A percentile compares a stretch with the other conserved stretches of the same genome.
These are phyloP conservation scores for Posidonia australis DNA, from an alignment of 106 monocot genomes.

Conservation along the genomic window DNA sequence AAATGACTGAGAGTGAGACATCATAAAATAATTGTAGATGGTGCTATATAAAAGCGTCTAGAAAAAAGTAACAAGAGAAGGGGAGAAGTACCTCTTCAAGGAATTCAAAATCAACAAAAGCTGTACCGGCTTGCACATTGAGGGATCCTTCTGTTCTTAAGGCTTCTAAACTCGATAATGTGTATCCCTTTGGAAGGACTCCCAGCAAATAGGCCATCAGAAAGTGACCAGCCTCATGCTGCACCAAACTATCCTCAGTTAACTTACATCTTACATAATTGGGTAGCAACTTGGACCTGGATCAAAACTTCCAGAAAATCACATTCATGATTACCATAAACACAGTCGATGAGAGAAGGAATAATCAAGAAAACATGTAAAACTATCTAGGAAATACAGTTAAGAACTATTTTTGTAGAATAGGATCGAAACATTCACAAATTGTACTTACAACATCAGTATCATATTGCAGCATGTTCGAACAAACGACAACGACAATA, in stretches of 20 bases:
- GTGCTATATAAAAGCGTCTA: background rate
- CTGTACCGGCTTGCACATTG: constrained; percentile 93
- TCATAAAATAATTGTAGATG: background rate
- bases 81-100: constrained; percentile 48
- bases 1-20: background rate
- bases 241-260: constrained; percentile 4
- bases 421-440: no score
- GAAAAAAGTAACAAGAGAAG: background rate
- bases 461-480: no score
- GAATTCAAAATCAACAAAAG: constrained; percentile 94
- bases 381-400: no score
- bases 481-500: no score
- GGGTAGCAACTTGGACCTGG: background rate
- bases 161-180: constrained; percentile 70
- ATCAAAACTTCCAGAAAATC: constrained; percentile 3
- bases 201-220: constrained; percentile 90
- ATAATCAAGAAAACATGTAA: no score
- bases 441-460: no score
- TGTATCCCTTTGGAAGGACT: constrained; percentile 69
- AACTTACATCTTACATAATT: background rate
- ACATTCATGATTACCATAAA: no score
- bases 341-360: no score
- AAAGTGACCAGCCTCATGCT: constrained; percentile 97
- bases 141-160: constrained; percentile 58
- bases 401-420: no score